Evolutionary conservation across 192 early-diverging fungal species (phyloP).

Genomic region (Coemansia sp.): DNA sequence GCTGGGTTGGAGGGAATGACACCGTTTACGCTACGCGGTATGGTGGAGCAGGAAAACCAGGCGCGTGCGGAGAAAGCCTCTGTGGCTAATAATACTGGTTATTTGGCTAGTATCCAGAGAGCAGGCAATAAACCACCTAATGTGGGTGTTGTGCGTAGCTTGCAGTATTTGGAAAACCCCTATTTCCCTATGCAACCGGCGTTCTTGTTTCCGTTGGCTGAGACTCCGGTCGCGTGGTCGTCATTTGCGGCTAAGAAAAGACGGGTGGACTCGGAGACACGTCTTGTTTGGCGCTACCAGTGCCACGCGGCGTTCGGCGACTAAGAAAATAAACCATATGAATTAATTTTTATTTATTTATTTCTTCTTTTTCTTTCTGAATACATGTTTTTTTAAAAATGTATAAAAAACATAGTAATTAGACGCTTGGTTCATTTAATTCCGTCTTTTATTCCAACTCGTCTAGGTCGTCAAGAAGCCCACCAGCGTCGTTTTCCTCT

Average conservation of each 20-base stretch:
- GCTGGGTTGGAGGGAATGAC: conserved; percentile 49
- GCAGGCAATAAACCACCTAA: background rate
- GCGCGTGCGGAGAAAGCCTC: background rate
- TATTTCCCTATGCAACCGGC: conserved; percentile 45
- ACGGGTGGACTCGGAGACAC: conserved; percentile 39
- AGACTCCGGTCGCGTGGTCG: conserved; percentile 38
- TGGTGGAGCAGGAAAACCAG: conserved; percentile 30
- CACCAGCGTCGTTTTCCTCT: background rate
- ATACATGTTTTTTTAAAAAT: background rate
- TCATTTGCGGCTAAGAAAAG: conserved; percentile 42
- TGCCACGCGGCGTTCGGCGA: conserved; percentile 39
- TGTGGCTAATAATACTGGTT: background rate
- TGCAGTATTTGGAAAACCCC: conserved; percentile 47
- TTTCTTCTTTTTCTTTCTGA: background rate
- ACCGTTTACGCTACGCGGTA: conserved; percentile 49
- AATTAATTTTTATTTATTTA: background rate
- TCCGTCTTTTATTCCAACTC: conserved; percentile 11
- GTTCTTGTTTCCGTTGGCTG: conserved; percentile 35
- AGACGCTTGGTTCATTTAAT: too few species aligned
- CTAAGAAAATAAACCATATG: too few species aligned
- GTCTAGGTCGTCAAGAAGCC: conserved; percentile 28
- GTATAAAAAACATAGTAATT: too few species aligned
- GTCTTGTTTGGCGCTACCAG: conserved; percentile 42
- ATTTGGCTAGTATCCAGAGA: conserved; percentile 21
- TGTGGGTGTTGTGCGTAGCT: background rate